Evolutionary conservation across 495 filamentous ascomycete species (phyloP), one percentile per base, ranked within the genome.

Genomic region (Aspergillus kassunensis): DNA sequence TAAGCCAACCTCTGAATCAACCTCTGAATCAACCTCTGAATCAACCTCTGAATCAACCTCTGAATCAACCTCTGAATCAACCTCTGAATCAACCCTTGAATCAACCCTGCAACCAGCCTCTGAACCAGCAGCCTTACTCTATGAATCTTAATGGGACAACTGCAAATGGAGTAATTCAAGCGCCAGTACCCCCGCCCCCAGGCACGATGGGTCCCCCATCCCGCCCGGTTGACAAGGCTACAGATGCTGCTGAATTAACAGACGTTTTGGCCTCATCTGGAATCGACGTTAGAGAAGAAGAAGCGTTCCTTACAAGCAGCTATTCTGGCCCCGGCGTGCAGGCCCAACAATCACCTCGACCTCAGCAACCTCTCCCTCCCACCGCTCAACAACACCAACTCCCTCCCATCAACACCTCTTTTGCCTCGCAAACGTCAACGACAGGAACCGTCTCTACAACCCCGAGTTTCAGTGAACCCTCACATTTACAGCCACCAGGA

Each of bases 201-300:
- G 81, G 81, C 39, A 73, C 78, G 15, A 95, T 95, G 91, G 87
- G 87, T 0, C 91, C 91, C 15, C 91, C 91, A 1, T 83, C 82
- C 29, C 86, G 83, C 44, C 86, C 89, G 15, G 74, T 74, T 7
- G 85, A 88, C 25, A 82, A 82, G 51, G 80, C 83, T 0, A 76
- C 76, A 0, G 90, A 89, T 65, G 81, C 86, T 33, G 80, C 84
- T 36, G 82, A 89, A 49, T 73, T 90, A 43, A 84, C 80, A 41
- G 91, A 96, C 74, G 84, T 90, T 40, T 63, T 96, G 51, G 79
- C 81, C 24, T 85, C 81, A 27, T 87, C 89, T 19, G 90, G 89
- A 43, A 85, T 96, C 51, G 87, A 96, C 73, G 71, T 95, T 1
- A 80, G 81, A 44, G 89, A 86, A 62, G 91, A 96, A 63, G 89